Evolutionary conservation across 2,329 filamentous ascomycete species (phyloP).

Genomic region (Aspergillus spinulosporus): DNA sequence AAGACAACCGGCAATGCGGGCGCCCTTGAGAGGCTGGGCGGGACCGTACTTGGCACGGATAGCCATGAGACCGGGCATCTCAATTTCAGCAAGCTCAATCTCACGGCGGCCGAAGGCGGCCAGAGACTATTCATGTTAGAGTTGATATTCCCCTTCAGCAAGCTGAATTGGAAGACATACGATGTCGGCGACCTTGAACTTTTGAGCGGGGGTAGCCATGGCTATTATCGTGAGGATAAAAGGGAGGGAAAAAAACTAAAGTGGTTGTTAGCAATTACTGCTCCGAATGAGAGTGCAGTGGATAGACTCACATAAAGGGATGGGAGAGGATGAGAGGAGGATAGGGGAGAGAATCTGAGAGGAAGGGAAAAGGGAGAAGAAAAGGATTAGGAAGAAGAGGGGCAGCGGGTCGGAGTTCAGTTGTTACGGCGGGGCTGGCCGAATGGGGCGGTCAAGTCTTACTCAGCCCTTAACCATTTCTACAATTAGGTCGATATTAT

Average conservation of each 20-base stretch:
- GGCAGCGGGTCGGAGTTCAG: slow-evolving; percentile 9
- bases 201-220: slow-evolving; percentile 77
- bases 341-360: slow-evolving; percentile 4
- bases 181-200: slow-evolving; percentile 98
- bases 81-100: slow-evolving; percentile 94
- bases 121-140: slow-evolving; percentile 59
- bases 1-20: slow-evolving; percentile 94
- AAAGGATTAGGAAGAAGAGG: slow-evolving; percentile 15
- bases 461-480: slow-evolving; percentile 2
- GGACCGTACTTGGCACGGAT: slow-evolving; percentile 86
- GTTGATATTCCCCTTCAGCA: background rate
- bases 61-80: slow-evolving; percentile 97
- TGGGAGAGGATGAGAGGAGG: slow-evolving; percentile 5
- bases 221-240: slow-evolving; percentile 23
- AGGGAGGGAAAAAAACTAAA: slow-evolving; percentile 11
- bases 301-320: slow-evolving; percentile 9
- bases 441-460: slow-evolving; percentile 9
- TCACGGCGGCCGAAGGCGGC: slow-evolving; percentile 98
- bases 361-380: slow-evolving; percentile 12
- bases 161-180: slow-evolving; percentile 39
- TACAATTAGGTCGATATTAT: background rate
- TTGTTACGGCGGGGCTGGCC: slow-evolving; percentile 17
- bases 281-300: background rate
- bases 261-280: slow-evolving; percentile 6
- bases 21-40: slow-evolving; percentile 91